Conservation (phyloP, 768 basidiomycete genomes). For the Boletus barrowsii region DNA sequence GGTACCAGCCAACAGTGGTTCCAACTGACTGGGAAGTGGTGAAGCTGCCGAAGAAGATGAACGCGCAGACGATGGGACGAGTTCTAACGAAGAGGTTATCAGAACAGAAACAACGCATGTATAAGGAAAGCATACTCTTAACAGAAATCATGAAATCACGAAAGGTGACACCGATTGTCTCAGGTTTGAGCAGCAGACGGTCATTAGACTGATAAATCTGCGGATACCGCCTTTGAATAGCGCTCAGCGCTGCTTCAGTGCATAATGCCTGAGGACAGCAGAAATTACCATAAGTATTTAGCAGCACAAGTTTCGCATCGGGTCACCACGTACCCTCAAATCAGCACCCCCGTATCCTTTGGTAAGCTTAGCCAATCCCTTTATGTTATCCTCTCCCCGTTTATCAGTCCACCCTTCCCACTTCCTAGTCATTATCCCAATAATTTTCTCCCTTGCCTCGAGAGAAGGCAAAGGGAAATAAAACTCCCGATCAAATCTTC, state of each 20-base stretch:
- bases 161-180: slow-evolving; percentile 78
- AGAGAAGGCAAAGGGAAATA: slow-evolving; percentile 90
- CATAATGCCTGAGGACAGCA: slow-evolving; percentile 67
- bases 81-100: slow-evolving; percentile 49
- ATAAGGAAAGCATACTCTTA: slow-evolving; percentile 63
- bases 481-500: slow-evolving; percentile 96
- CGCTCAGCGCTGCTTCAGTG: slow-evolving; percentile 95
- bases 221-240: slow-evolving; percentile 92
- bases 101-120: neutral
- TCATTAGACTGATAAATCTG: slow-evolving; percentile 95
- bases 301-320: neutral
- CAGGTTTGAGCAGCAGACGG: slow-evolving; percentile 78
- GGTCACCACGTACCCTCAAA: slow-evolving; percentile 61
- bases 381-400: slow-evolving; percentile 45
- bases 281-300: slow-evolving; percentile 4
- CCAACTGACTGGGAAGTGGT: slow-evolving; percentile 81
- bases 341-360: slow-evolving; percentile 99
- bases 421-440: slow-evolving; percentile 83
- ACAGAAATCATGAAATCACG: slow-evolving; percentile 97
- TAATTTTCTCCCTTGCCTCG: slow-evolving; percentile 83
- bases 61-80: slow-evolving; percentile 92
- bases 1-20: slow-evolving; percentile 65
- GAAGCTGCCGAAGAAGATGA: slow-evolving; percentile 84
- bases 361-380: slow-evolving; percentile 80
- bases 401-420: slow-evolving; percentile 82